phyloP scores from a whole-genome alignment of 495 filamentous ascomycete genomes.

The Rhypophila decipiens region DNA sequence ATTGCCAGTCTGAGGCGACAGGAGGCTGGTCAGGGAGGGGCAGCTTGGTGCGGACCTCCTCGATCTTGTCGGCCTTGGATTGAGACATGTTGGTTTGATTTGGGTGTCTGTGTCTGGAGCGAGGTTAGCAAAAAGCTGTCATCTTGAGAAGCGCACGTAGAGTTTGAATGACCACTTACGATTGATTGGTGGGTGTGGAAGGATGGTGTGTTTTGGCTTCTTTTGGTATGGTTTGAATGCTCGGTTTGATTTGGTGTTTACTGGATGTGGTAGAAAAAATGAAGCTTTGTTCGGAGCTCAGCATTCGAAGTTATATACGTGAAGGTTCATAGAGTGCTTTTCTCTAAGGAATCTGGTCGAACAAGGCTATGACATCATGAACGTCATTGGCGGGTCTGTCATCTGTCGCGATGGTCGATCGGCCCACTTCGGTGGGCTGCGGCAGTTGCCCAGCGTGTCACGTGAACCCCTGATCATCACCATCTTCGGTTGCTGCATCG shows the following conservation, averaged over 20 bases:
- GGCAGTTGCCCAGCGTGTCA: neutral
- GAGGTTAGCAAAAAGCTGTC: neutral
- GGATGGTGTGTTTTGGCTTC: neutral
- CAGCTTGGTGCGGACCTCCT: conserved; percentile 60
- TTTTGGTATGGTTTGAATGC: neutral
- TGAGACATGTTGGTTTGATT: conserved; percentile 26
- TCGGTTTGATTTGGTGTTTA: neutral
- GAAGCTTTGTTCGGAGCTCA: neutral
- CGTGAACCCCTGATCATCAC: neutral
- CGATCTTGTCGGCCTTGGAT: conserved; percentile 58
- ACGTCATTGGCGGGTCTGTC: neutral
- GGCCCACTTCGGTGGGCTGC: neutral
- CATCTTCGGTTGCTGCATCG: no score
- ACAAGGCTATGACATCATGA: neutral
- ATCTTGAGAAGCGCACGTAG: neutral
- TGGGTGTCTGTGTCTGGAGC: neutral
- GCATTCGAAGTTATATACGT: neutral
- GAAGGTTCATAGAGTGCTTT: neutral
- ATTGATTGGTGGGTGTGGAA: no score
- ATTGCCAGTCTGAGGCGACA: conserved; percentile 64
- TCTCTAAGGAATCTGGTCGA: neutral
- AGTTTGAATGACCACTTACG: neutral
- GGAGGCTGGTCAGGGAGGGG: conserved; percentile 76
- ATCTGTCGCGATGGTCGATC: neutral
- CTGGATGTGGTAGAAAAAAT: neutral